phyloP scores from a whole-genome alignment of 495 filamentous ascomycete species.

The Neurospora terricola region DNA sequence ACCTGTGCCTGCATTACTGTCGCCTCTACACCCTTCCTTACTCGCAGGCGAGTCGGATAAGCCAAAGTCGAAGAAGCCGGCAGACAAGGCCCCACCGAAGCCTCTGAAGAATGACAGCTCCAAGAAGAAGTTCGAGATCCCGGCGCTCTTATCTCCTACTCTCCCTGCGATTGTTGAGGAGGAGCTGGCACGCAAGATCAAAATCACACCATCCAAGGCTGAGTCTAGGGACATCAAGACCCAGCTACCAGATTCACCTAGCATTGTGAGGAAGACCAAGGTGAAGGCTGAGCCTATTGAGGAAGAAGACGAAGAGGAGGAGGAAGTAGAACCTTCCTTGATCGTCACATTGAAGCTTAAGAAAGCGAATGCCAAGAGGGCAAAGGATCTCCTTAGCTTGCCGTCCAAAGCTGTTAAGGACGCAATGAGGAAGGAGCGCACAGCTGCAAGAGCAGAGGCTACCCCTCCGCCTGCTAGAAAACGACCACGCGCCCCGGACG shows the following conservation, averaged over 20 bases:
- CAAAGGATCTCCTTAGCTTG: slow-evolving; percentile 33
- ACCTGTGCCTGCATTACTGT: slow-evolving; percentile 28
- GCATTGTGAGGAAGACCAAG: slow-evolving; percentile 27
- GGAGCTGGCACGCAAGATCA: slow-evolving; percentile 25
- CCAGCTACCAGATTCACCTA: slow-evolving; percentile 27
- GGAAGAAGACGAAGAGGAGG: slow-evolving; percentile 20
- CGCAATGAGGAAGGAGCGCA: slow-evolving; percentile 29
- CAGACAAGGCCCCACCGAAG: slow-evolving; percentile 24
- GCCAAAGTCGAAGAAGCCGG: slow-evolving; percentile 15
- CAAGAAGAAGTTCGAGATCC: slow-evolving; percentile 22
- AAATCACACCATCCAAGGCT: slow-evolving; percentile 23
- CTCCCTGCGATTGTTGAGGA: slow-evolving; percentile 35
- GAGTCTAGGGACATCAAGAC: slow-evolving; percentile 19
- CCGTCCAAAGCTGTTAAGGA: slow-evolving; percentile 32
- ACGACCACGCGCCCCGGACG: slow-evolving; percentile 30
- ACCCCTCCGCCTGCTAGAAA: slow-evolving; percentile 31
- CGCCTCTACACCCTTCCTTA: slow-evolving; percentile 30
- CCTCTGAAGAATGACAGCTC: slow-evolving; percentile 8
- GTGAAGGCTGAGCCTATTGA: slow-evolving; percentile 16
- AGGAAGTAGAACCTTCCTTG: slow-evolving; percentile 7
- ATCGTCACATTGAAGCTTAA: slow-evolving; percentile 32
- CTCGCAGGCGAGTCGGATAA: slow-evolving; percentile 22
- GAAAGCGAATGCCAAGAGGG: slow-evolving; percentile 29
- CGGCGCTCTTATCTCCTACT: slow-evolving; percentile 37
- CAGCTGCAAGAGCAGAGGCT: slow-evolving; percentile 25